phyloP scores from a whole-genome alignment of 768 basidiomycete species.

The Pholiota microspora region DNA sequence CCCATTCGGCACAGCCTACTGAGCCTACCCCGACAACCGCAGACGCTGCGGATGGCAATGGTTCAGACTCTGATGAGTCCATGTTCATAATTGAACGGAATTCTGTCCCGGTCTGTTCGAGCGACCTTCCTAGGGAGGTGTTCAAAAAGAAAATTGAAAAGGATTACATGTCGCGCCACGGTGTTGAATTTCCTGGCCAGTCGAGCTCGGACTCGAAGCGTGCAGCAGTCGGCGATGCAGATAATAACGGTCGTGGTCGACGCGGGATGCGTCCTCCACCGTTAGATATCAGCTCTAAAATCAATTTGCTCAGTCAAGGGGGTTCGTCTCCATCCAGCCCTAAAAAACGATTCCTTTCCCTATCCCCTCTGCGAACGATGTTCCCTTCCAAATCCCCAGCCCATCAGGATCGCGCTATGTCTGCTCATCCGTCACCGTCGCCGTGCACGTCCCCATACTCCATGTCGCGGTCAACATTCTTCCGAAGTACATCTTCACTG shows the following conservation, averaged over 20 bases:
- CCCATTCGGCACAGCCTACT: no score
- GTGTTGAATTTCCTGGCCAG: constrained; percentile 31
- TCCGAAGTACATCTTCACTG: constrained; percentile 47
- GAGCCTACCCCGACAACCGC: not conserved
- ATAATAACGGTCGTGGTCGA: constrained; percentile 10
- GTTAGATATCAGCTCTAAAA: constrained; percentile 16
- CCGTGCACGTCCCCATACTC: constrained; percentile 28
- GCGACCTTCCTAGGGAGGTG: constrained; percentile 36
- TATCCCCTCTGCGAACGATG: constrained; percentile 46
- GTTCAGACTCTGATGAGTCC: constrained; percentile 48
- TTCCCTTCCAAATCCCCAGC: constrained; percentile 38
- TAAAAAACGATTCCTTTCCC: constrained; percentile 40
- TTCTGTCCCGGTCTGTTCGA: constrained; percentile 31
- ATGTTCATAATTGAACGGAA: constrained; percentile 54
- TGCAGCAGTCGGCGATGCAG: constrained; percentile 3
- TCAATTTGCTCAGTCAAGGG: not conserved
- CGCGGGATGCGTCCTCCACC: constrained; percentile 6
- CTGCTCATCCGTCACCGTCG: constrained; percentile 42
- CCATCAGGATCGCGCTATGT: constrained; percentile 35
- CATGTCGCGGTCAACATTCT: constrained; percentile 33
- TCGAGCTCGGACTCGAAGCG: constrained; percentile 11
- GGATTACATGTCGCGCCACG: constrained; percentile 31
- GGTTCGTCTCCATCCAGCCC: constrained; percentile 17
- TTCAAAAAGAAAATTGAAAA: constrained; percentile 38
- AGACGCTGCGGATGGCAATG: constrained; percentile 12